Conservation (phyloP, 1,284 basidiomycete species). For the Sporisorium scitamineum region DNA sequence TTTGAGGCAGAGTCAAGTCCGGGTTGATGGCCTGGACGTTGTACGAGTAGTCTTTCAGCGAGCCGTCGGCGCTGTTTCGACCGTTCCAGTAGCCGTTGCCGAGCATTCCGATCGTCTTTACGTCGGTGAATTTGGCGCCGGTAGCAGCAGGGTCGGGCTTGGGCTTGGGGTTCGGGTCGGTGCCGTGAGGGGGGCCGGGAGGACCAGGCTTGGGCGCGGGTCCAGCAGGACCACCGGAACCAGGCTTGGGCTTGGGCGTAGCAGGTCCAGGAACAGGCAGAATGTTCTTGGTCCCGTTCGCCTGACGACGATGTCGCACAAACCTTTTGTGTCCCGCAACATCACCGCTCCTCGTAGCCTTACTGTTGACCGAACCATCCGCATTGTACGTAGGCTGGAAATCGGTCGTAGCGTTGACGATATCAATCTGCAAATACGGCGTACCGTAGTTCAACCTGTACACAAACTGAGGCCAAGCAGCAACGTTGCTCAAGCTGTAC, state of each 20-base stretch:
- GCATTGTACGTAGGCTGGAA: conserved; percentile 43
- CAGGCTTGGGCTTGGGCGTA: conserved; percentile 9
- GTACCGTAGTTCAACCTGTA: conserved; percentile 51
- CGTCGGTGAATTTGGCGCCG: conserved; percentile 29
- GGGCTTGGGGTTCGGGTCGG: conserved; percentile 7
- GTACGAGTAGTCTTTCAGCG: conserved; percentile 42
- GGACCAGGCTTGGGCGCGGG: neutral
- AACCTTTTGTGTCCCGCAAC: conserved; percentile 36
- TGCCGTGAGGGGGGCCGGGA: conserved; percentile 3
- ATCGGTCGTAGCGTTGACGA: conserved; percentile 40
- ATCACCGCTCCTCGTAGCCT: conserved; percentile 4
- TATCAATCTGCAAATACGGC: conserved; percentile 41
- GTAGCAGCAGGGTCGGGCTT: conserved; percentile 1
- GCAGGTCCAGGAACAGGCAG: conserved; percentile 9
- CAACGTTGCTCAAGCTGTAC: conserved; percentile 37
- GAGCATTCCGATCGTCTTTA: conserved; percentile 44
- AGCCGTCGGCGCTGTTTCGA: conserved; percentile 41
- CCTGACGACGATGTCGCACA: conserved; percentile 35
- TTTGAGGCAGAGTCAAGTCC: conserved; percentile 31
- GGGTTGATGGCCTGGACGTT: conserved; percentile 30
- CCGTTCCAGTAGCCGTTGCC: conserved; percentile 38
- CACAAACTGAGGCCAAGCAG: conserved; percentile 39
- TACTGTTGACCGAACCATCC: conserved; percentile 21
- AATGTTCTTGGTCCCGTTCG: conserved; percentile 17
- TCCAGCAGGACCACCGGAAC: neutral